phyloP scores from a whole-genome alignment of 257 asterid species.

The Plectranthus barbatus region DNA sequence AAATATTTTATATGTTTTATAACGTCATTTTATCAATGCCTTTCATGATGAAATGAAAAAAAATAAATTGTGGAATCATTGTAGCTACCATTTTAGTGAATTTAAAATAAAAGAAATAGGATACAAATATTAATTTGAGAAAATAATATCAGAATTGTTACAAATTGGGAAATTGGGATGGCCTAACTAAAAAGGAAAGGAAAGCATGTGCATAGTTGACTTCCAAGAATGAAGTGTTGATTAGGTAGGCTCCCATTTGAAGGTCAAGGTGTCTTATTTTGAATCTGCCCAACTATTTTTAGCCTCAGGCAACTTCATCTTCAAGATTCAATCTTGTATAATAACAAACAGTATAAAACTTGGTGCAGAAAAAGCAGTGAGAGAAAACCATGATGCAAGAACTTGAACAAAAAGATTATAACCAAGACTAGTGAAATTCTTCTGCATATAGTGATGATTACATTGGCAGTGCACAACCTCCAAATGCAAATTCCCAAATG shows the following conservation, averaged over 20 bases:
- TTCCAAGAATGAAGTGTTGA: not conserved
- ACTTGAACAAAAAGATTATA: not conserved
- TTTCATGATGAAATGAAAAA: no score
- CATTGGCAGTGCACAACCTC: not conserved
- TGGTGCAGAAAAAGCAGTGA: no score
- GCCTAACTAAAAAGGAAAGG: not conserved
- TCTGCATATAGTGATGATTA: not conserved
- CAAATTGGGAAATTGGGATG: no score
- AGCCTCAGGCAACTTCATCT: not conserved
- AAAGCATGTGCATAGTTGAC: constrained; percentile 4
- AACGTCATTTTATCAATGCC: no score
- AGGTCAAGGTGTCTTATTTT: not conserved
- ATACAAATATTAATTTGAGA: no score
- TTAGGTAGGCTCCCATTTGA: not conserved
- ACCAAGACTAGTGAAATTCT: not conserved
- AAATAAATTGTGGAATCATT: no score
- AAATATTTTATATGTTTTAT: no score
- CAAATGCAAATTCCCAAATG: not conserved
- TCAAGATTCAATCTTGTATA: not conserved
- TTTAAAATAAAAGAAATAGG: no score
- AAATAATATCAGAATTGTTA: no score
- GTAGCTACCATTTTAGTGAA: no score
- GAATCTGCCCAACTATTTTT: not conserved
- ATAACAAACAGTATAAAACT: no score
- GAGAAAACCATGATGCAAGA: not conserved